A percentile compares a stretch with the other conserved stretches of the same genome.
Evolutionary conservation across 116 monocot genomes (phyloP).

Genomic region (Iris pallida): DNA sequence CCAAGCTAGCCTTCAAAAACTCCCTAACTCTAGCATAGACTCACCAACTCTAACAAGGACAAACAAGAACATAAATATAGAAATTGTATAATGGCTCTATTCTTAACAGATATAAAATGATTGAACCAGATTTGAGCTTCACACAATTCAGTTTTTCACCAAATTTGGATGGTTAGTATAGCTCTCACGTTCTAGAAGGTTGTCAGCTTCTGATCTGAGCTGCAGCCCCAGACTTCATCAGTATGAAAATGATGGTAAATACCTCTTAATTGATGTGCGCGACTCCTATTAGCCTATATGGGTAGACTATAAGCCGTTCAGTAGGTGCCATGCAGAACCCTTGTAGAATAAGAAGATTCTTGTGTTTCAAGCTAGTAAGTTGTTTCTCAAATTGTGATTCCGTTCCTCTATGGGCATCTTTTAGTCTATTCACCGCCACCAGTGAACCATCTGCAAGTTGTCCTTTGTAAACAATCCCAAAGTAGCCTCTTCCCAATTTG

Average conservation of each 20-base stretch:
- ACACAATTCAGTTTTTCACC: too few relatives aligned
- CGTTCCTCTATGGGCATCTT: conserved; percentile 35
- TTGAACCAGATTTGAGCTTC: too few relatives aligned
- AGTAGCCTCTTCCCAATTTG: conserved; percentile 44
- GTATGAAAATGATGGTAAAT: neutral
- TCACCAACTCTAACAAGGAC: too few relatives aligned
- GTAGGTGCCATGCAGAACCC: conserved; percentile 53
- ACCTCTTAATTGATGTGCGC: conserved; percentile 47
- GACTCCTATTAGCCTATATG: conserved; percentile 51
- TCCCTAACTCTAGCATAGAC: too few relatives aligned
- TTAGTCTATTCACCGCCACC: conserved; percentile 43
- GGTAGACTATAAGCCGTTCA: conserved; percentile 45
- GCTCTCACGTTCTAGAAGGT: too few relatives aligned
- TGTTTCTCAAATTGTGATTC: conserved; percentile 41
- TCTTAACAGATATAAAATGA: too few relatives aligned
- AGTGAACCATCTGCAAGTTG: conserved; percentile 39
- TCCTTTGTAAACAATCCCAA: conserved; percentile 48
- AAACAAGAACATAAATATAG: too few relatives aligned
- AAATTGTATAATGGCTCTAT: too few relatives aligned
- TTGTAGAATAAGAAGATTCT: conserved; percentile 33
- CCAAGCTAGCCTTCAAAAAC: too few relatives aligned
- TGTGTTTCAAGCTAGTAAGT: conserved; percentile 43
- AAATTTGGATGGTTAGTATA: too few relatives aligned
- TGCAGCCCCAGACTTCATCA: too few relatives aligned
- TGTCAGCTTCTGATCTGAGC: too few relatives aligned